Evolutionary conservation across 1,284 basidiomycete species (phyloP).

Genomic region (Tausonia pullulans): DNA sequence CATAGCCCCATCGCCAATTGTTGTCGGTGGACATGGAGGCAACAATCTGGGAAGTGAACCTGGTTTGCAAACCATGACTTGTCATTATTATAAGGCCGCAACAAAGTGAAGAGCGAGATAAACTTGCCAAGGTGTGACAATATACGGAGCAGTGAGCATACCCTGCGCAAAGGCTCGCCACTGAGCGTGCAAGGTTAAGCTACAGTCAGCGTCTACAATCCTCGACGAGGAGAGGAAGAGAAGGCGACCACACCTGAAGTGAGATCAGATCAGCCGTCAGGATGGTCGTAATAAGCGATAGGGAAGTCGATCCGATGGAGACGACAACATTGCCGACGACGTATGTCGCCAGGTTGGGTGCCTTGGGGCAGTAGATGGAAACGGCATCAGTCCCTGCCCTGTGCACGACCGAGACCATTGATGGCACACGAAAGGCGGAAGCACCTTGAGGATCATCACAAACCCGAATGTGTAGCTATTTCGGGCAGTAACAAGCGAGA

Average conservation of each 20-base stretch:
- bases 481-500: not conserved
- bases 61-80: too few species aligned
- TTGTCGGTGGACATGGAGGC: slow-evolving; percentile 12
- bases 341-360: not conserved
- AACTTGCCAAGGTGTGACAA: slow-evolving; percentile 10
- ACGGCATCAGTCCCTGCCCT: not conserved
- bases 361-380: not conserved
- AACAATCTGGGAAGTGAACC: slow-evolving; percentile 19
- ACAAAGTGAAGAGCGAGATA: not conserved
- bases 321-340: not conserved
- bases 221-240: not conserved
- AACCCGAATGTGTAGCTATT: slow-evolving; percentile 4
- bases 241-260: not conserved
- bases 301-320: not conserved
- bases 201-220: not conserved
- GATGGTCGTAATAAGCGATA: not conserved
- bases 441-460: slow-evolving; percentile 9
- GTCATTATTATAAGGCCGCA: too few species aligned
- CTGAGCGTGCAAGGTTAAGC: slow-evolving; percentile 1
- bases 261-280: not conserved
- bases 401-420: not conserved
- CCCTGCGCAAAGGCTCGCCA: slow-evolving; percentile 18
- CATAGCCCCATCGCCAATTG: slow-evolving; percentile 19
- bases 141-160: slow-evolving; percentile 17
- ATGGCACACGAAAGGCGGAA: too few species aligned